Evolutionary conservation across 805 yeast species (phyloP), one percentile per base, ranked within the genome.

Genomic region (Pichia insulana): DNA sequence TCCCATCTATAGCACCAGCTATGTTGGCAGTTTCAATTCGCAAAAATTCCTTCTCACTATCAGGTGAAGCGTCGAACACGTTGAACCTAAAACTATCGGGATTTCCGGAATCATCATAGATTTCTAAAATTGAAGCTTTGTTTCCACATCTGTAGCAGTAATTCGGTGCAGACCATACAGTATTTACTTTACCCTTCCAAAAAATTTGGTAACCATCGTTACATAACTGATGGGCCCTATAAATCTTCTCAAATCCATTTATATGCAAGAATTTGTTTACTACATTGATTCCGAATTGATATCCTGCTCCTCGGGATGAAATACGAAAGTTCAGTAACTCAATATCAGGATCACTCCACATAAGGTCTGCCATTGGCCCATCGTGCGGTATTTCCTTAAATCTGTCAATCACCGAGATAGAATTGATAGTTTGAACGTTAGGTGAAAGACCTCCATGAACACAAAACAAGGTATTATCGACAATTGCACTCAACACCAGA

Each of bases 81-180:
- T 92, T 92, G 63, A 90, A 92, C 33, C 65, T 49, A 53, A 68
- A 74, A 47, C 76, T 71, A 41, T 76, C 79, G 36, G 84, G 81
- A 20, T 79, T 76, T 39, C 74, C 76, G 51, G 73, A 75, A 36
- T 70, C 60, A 50, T 73, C 73, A 43, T 59, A 58, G 5, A 92
- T 78, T 60, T 92, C 98, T 48, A 92, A 69, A n/a, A 92, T 89
- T n/a, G 96, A 84, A 4, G 98, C 98, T 58, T 87, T 78, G 58
- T 92, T 92, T 0, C 98, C 98, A 61, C 99, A 92, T 47, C 98
- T 63, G 56, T 92, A 92, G 58, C 98, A 92, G 58, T 92, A 92
- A 58, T 92, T 92, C 0, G 99, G 99, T 0, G 98, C 98, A 1
- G 92, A 81, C 99, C 99, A 92, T 7, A 92, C 97, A 0, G 99